phyloP scores from a whole-genome alignment of 2,329 filamentous ascomycete species.

The Endoconidiophora polonica region DNA sequence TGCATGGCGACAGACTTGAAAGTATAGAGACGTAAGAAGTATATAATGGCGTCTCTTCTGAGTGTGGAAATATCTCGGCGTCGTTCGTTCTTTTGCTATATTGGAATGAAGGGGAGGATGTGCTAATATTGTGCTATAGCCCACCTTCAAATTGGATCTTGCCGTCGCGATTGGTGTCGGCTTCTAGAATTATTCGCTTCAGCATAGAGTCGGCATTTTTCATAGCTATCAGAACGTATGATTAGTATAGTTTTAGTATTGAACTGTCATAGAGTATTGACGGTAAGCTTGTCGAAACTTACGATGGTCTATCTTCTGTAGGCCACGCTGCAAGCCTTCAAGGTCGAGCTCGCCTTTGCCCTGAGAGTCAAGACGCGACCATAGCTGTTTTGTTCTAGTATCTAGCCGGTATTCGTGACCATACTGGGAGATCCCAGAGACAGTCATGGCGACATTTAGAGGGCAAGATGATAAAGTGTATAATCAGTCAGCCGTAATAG shows the following conservation, averaged over 20 bases:
- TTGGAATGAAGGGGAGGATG: slow-evolving; percentile 3
- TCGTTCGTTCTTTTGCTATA: not conserved
- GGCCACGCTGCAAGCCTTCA: slow-evolving; percentile 65
- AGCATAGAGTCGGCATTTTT: slow-evolving; percentile 87
- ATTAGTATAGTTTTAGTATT: not conserved
- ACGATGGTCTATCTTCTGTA: slow-evolving; percentile 88
- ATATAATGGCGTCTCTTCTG: too few relatives aligned
- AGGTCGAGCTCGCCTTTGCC: slow-evolving; percentile 68
- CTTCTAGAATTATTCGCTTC: slow-evolving; percentile 59
- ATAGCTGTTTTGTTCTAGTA: slow-evolving; percentile 66
- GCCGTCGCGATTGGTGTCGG: slow-evolving; percentile 77
- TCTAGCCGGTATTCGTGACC: slow-evolving; percentile 41
- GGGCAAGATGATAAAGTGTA: not conserved
- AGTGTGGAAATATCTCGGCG: slow-evolving; percentile 1
- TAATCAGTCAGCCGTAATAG: not conserved
- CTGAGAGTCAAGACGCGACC: slow-evolving; percentile 64
- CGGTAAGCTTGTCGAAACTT: slow-evolving; percentile 16
- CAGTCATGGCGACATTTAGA: slow-evolving; percentile 8
- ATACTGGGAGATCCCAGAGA: slow-evolving; percentile 6
- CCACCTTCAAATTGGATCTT: slow-evolving; percentile 81
- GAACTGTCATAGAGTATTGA: too few relatives aligned
- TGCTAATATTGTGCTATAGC: slow-evolving; percentile 16
- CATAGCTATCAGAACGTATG: slow-evolving; percentile 31
- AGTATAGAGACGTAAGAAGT: not conserved
- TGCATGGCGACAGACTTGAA: not conserved